A percentile compares a stretch with the other conserved stretches of the same genome.
Conservation (phyloP, 768 basidiomycete species). For the Lactarius quietus region DNA sequence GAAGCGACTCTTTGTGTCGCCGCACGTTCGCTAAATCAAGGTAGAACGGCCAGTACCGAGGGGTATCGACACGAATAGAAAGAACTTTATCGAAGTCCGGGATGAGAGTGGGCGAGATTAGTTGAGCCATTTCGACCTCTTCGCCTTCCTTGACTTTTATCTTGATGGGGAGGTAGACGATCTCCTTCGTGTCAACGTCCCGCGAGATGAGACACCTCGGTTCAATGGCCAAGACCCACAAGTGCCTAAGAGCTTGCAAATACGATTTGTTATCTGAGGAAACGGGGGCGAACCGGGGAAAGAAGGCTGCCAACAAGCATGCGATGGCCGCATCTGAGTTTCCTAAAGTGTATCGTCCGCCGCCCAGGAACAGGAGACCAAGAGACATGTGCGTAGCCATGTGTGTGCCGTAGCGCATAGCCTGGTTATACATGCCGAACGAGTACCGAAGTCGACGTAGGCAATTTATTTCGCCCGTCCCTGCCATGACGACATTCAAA, state of each 20-base stretch:
- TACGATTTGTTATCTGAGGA: slow-evolving; percentile 88
- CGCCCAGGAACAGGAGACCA: slow-evolving; percentile 90
- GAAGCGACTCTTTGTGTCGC: slow-evolving; percentile 62
- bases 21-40: slow-evolving; percentile 70
- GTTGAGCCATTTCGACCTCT: slow-evolving; percentile 60
- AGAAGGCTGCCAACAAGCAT: slow-evolving; percentile 85
- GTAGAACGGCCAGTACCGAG: slow-evolving; percentile 92
- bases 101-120: slow-evolving; percentile 91
- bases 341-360: slow-evolving; percentile 88
- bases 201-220: slow-evolving; percentile 89
- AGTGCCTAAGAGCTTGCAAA: slow-evolving; percentile 87
- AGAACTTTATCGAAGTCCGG: slow-evolving; percentile 80
- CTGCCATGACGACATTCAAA: slow-evolving; percentile 93
- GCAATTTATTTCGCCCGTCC: slow-evolving; percentile 91
- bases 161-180: slow-evolving; percentile 91
- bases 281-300: slow-evolving; percentile 76
- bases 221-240: slow-evolving; percentile 96
- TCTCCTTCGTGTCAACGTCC: slow-evolving; percentile 88
- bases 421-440: slow-evolving; percentile 77
- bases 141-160: slow-evolving; percentile 70
- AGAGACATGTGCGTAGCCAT: slow-evolving; percentile 87
- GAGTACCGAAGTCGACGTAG: slow-evolving; percentile 82
- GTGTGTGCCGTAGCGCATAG: slow-evolving; percentile 82
- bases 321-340: slow-evolving; percentile 91
- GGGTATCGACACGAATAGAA: slow-evolving; percentile 86